phyloP scores from a whole-genome alignment of 1,284 basidiomycete species.

The Meripilus lineatus region DNA sequence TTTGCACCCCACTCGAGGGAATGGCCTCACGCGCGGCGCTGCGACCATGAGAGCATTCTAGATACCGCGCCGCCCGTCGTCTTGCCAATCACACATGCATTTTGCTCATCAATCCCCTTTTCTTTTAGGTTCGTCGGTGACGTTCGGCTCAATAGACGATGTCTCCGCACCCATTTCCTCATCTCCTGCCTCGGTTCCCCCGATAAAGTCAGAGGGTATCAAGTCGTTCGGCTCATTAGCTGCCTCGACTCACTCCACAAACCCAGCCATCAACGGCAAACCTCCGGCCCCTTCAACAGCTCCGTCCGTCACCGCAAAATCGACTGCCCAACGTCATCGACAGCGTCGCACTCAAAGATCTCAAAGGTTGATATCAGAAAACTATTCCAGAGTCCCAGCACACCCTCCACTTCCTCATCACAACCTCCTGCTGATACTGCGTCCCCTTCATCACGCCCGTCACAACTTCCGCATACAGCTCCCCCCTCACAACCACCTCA shows the following conservation, averaged over 20 bases:
- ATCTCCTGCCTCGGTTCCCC: constrained; percentile 59
- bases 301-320: constrained; percentile 17
- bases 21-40: not conserved
- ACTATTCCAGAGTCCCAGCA: constrained; percentile 56
- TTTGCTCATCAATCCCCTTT: constrained; percentile 6
- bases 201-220: constrained; percentile 65
- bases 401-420: constrained; percentile 32
- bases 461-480: constrained; percentile 38
- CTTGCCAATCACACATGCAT: constrained; percentile 1
- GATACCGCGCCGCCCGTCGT: constrained; percentile 4
- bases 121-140: constrained; percentile 54
- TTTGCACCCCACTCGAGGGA: not conserved
- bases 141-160: constrained; percentile 84
- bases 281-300: constrained; percentile 22
- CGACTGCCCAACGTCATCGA: constrained; percentile 18
- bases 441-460: constrained; percentile 39
- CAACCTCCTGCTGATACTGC: constrained; percentile 35
- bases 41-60: constrained; percentile 4
- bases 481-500: constrained; percentile 11
- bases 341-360: constrained; percentile 32
- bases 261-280: constrained; percentile 47
- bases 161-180: constrained; percentile 62
- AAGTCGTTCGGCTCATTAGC: constrained; percentile 77
- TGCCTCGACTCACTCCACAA: constrained; percentile 38
- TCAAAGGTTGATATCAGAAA: constrained; percentile 59